Base-by-base conservation (phyloP, 805 yeast genomes). In the Metschnikowia cubensis region DNA sequence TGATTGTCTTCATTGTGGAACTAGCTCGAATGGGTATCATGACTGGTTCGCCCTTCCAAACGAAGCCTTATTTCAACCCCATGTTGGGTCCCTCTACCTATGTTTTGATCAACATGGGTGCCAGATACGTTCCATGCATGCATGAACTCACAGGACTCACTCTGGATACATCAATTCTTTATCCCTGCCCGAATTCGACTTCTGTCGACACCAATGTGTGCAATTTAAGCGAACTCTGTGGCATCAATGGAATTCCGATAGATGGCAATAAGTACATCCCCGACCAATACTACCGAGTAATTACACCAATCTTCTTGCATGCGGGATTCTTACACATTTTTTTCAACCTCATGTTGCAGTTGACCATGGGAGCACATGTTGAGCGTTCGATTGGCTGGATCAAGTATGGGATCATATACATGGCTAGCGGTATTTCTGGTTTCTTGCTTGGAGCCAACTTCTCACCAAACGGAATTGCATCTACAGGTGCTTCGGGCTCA, bases 41-140 rank as follows among this genome's bases (percentile, higher is more conserved):
- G 40, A 85, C 90, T 0, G 87, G 88, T 2, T 73, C 79, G 14
- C 81, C 85, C 3, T 76, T 85, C 52, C 88, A 82, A 60, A 82
- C 87, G 0, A 65, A 82, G 56, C 91, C 91, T 4, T 78, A 81
- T 52, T 83, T 85, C 70, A 85, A 85, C 61, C 91, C 90, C 5
- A 85, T 85, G 90, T 62, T 85, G 25, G 91, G 91, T 1, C 91
- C 91, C 11, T 83, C 89, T 2, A 68, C 84, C 0, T 83, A 83
- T 58, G 69, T 84, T 1, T 74, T 81, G 59, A 83, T 85, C 50
- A 79, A 82, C 56, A 77, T 83, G 77, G 91, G 91, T 1, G 84
- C 89, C 2, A 64, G 90, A 31, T 85, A 83, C 62, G 74, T 79
- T 1, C 89, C 90, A 0, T 85, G 91, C 61, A 83, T 85, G 89